Base-by-base conservation (phyloP, 495 filamentous ascomycete species). In the Pseudotulostoma volvatum region DNA sequence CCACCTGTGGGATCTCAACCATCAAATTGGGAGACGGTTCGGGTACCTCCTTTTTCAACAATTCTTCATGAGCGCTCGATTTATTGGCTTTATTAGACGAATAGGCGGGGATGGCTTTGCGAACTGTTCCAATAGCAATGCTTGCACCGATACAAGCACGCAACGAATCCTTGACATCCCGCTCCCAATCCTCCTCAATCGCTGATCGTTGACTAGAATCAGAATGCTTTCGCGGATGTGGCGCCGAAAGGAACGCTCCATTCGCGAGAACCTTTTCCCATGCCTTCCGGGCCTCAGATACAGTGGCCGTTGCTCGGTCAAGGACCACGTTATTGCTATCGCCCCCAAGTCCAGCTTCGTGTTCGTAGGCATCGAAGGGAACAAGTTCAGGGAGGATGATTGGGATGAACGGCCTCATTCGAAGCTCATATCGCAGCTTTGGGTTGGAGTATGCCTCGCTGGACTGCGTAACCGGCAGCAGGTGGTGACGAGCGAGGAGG, bases 331-430 rank as follows among this genome's bases (percentile, higher is more conserved):
- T 41, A 31, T 67, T 61, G 18, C 59, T 52, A 11, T 63, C 49
- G 1, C 56, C 63, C 33, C 62, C 55, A 3, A 68, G 52, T 1
- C 59, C 52, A 11, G 60, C 52, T 19, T 63, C 58, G 1, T 49
- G 51, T 11, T 49, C 43, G 46, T 81, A 82, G 16, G 76, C 68
- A 3, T 74, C 69, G 40, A 68, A 84, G 0, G 74, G 61, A 0
- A 79, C 73, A n/a, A 86, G 59, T 42, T 77, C 73, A 0, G 85
- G 84, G 7, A 84, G 56, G 15, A 67, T 64, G 31, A 95, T 73
- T 3, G 59, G 49, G 4, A 77, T 60, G 43, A 93, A 95, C 0
- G 85, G 84, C 49, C 84, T 88, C 85, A 94, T 90, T 25, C 90
- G 79, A 2, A 93, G 59, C 44, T 90, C 77, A 55, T 93, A 93